phyloP scores from a whole-genome alignment of 495 filamentous ascomycete genomes.

The Neurospora sp. region DNA sequence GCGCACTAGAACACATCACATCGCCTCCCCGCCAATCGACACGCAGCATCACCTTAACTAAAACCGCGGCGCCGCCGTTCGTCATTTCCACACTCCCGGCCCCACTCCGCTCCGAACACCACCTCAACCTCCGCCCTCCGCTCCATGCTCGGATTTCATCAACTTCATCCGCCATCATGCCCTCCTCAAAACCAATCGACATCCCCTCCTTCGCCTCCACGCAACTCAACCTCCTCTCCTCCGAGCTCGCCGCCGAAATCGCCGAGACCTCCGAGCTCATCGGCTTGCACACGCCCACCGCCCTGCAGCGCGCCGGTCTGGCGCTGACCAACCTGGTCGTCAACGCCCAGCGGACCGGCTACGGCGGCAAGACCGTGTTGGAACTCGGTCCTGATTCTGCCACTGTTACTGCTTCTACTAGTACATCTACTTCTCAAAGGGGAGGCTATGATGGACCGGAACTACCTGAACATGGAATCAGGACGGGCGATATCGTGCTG shows the following conservation, averaged over 20 bases:
- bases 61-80: not conserved
- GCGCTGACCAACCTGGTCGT: constrained; percentile 74
- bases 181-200: constrained; percentile 40
- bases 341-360: constrained; percentile 74
- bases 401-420: constrained; percentile 23
- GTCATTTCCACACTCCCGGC: not conserved
- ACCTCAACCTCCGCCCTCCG: not conserved
- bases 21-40: not conserved
- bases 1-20: not conserved
- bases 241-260: constrained; percentile 73
- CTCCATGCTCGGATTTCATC: not conserved
- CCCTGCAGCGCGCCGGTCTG: constrained; percentile 75
- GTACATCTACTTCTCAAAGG: not conserved
- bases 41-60: not conserved
- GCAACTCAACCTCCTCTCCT: constrained; percentile 67
- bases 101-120: not conserved
- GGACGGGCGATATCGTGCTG: constrained; percentile 79
- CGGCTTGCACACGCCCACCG: constrained; percentile 55
- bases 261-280: constrained; percentile 62
- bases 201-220: constrained; percentile 66
- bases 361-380: constrained; percentile 79
- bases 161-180: constrained; percentile 18
- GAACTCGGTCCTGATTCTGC: constrained; percentile 72
- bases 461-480: constrained; percentile 71
- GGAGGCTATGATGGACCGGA: constrained; percentile 21